Evolutionary conservation across 208 protist genomes (phyloP), one percentile per base, ranked within the genome.

Genomic region (Trypanosoma rangeli): DNA sequence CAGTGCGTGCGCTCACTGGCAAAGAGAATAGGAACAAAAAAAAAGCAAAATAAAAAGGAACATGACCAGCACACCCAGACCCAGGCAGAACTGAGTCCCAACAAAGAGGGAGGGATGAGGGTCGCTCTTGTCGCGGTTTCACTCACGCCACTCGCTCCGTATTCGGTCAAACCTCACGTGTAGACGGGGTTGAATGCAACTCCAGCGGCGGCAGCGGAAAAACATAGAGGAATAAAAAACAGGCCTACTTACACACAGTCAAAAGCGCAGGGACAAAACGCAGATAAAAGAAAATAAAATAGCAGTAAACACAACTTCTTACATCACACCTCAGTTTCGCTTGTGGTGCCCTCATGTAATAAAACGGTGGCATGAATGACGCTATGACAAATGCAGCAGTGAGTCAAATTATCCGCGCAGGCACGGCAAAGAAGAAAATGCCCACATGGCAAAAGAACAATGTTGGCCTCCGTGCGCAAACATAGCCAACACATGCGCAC

Each of bases 401-500:
- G 65, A 16, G 60, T 31, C 49, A 88, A 39, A 63, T 37, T 54
- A 12, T 80, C 79, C 20, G 79, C 80, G 52, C 88, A 94, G 18
- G 48, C 52, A 24, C 64, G 73, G 61, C 86, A 92, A 12, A 83
- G 73, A 0, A 78, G 82, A 59, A 87, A 92, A 78, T 91, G 89
- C 10, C 82, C 82, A 64, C 89, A 91, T 8, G 89, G 86, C 31
- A 85, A 37, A 42, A 91, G 81, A 56, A 92, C 74, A 4, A 89
- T 76, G 46, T 58, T 53, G 8, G 89, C 89, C 64, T 92, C 84
- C 26, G 73, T 70, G 58, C 76, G 86, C 22, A 92, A 52, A 62
- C 89, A 94, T 18, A 81, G 62, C 86, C 84, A 89, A 72, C 89
- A 94, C 79, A 94, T 87, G 66, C 83, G 77, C 26, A 89, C 80